These are phyloP conservation scores for Hydnomerulius pinastri DNA, from an alignment of 768 basidiomycete genomes.

Conservation along the genomic window DNA sequence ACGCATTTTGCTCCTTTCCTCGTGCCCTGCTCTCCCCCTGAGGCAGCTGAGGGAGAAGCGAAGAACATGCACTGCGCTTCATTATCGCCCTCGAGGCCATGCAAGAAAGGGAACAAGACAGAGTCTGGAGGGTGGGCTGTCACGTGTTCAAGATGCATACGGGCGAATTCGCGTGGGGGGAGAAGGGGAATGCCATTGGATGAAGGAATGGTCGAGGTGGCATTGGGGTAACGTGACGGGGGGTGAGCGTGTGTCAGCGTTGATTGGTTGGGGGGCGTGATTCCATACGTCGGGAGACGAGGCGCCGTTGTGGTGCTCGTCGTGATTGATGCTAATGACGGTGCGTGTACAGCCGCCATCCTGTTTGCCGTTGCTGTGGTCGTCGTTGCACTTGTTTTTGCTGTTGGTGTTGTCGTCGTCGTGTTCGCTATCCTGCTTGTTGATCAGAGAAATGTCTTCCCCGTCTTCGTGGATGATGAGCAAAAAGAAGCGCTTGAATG, in stretches of 20 bases:
- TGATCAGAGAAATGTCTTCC: too few relatives aligned
- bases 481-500: too few relatives aligned
- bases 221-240: conserved; percentile 7
- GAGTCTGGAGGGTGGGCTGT: conserved; percentile 76
- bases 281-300: conserved; percentile 1
- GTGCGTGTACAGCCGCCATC: background rate
- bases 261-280: background rate
- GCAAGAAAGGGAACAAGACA: conserved; percentile 86
- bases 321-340: background rate
- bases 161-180: conserved; percentile 50
- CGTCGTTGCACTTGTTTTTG: background rate
- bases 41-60: conserved; percentile 33
- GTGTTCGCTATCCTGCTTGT: background rate
- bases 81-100: conserved; percentile 83
- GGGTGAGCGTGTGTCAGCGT: background rate
- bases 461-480: too few relatives aligned
- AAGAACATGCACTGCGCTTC: conserved; percentile 83
- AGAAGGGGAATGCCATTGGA: conserved; percentile 42
- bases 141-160: conserved; percentile 63
- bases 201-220: conserved; percentile 13
- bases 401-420: background rate
- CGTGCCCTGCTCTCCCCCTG: too few relatives aligned
- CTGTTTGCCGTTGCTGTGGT: background rate
- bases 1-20: too few relatives aligned
- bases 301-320: background rate